Conservation (phyloP, 2,329 filamentous ascomycete genomes). For the Penicillium sp. region DNA sequence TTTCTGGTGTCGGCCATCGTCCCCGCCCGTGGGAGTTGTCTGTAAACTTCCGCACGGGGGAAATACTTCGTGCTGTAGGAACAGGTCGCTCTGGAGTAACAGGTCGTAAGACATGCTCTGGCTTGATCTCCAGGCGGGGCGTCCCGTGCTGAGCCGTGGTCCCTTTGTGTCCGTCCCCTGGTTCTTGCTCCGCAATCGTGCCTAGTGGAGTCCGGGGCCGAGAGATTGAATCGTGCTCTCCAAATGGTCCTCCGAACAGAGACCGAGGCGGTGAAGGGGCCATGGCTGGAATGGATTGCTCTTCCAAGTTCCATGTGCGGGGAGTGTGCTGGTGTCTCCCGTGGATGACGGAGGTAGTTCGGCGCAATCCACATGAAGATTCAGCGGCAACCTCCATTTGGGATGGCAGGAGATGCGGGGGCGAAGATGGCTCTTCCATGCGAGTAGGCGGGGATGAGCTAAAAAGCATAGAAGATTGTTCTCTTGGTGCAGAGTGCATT, state of each 20-base stretch:
- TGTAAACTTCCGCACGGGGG: slow-evolving; percentile 33
- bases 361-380: slow-evolving; percentile 30
- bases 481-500: slow-evolving; percentile 30
- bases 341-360: slow-evolving; percentile 38
- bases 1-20: slow-evolving; percentile 31
- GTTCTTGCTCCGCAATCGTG: slow-evolving; percentile 54
- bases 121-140: slow-evolving; percentile 41
- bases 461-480: slow-evolving; percentile 50
- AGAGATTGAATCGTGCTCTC: slow-evolving; percentile 27
- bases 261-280: slow-evolving; percentile 32
- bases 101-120: slow-evolving; percentile 38
- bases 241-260: slow-evolving; percentile 36
- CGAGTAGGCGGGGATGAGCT: slow-evolving; percentile 33
- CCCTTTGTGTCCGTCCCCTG: slow-evolving; percentile 37
- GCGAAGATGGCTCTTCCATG: slow-evolving; percentile 11
- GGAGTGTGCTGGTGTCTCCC: slow-evolving; percentile 31
- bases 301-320: slow-evolving; percentile 32
- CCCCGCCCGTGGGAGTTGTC: slow-evolving; percentile 34
- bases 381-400: slow-evolving; percentile 17
- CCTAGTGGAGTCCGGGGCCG: slow-evolving; percentile 48
- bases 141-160: slow-evolving; percentile 37
- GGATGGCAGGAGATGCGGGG: slow-evolving; percentile 16
- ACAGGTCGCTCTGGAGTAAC: slow-evolving; percentile 13
- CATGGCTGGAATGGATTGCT: slow-evolving; percentile 18
- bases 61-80: background rate